Evolutionary conservation across 768 basidiomycete genomes (phyloP).

Genomic region (Lentinula lateritia): DNA sequence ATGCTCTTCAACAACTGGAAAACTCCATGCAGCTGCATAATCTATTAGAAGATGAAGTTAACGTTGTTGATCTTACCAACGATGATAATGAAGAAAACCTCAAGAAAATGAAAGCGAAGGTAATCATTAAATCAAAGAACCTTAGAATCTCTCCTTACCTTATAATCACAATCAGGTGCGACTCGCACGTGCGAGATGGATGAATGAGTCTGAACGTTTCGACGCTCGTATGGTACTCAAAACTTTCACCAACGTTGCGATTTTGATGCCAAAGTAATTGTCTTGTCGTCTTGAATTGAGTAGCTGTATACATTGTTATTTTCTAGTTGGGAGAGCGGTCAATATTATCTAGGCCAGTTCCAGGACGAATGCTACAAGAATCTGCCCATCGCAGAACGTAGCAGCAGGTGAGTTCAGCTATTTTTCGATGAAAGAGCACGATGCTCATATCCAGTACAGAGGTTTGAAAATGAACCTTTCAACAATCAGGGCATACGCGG

Average conservation of each 20-base stretch:
- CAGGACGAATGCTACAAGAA: constrained; percentile 74
- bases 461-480: constrained; percentile 58
- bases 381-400: constrained; percentile 39
- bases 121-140: constrained; percentile 15
- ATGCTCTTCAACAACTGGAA: constrained; percentile 84
- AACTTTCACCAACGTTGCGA: constrained; percentile 47
- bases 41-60: constrained; percentile 34
- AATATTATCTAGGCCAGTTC: constrained; percentile 84
- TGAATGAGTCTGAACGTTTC: constrained; percentile 83
- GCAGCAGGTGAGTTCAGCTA: constrained; percentile 31
- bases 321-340: constrained; percentile 74
- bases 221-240: constrained; percentile 58
- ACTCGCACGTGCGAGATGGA: constrained; percentile 85
- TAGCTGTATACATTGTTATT: background rate
- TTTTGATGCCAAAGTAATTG: constrained; percentile 45
- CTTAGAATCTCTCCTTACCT: background rate
- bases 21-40: constrained; percentile 55
- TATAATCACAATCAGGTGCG: constrained; percentile 46
- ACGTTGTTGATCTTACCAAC: constrained; percentile 52
- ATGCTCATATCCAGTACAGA: constrained; percentile 24
- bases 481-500: constrained; percentile 62
- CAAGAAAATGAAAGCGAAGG: constrained; percentile 67
- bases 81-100: constrained; percentile 39
- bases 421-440: background rate
- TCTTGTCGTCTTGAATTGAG: background rate